Percentiles rank a stretch among this genome's conserved stretches.
These are phyloP conservation scores for Thielaviopsis euricoi DNA, from an alignment of 2,329 filamentous ascomycete species.

Conservation along the genomic window DNA sequence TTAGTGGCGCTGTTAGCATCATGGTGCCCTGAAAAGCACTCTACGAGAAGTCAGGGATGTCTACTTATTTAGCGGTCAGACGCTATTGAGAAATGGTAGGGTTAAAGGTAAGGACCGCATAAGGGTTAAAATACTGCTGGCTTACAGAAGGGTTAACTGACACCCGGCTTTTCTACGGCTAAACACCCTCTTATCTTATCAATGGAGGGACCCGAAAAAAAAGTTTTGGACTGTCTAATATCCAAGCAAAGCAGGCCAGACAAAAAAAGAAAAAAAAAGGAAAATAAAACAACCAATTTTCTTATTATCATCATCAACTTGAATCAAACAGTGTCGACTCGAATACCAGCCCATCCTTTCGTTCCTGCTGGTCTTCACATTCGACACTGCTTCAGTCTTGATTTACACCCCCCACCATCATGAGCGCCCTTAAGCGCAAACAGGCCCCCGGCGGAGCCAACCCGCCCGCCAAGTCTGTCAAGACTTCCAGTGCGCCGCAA, in stretches of 20 bases:
- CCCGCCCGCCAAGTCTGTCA: conserved; percentile 31
- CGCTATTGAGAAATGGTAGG: neutral
- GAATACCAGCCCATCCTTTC: neutral
- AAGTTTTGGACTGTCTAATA: conserved; percentile 16
- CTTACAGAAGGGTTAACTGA: neutral
- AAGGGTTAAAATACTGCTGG: neutral
- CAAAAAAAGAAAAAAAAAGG: neutral
- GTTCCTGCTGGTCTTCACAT: conserved; percentile 1
- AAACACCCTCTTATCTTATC: conserved; percentile 12
- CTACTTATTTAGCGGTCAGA: too few species aligned
- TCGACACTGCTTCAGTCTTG: conserved; percentile 2
- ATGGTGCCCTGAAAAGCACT: neutral
- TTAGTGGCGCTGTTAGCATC: neutral
- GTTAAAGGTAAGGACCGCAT: neutral
- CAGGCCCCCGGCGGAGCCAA: conserved; percentile 35
- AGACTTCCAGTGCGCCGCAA: conserved; percentile 27
- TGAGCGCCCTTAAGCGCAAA: conserved; percentile 43
- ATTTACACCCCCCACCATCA: conserved; percentile 20
- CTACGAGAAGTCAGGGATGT: too few species aligned
- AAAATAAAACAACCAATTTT: neutral
- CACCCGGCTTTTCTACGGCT: neutral
- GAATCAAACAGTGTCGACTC: conserved; percentile 3
- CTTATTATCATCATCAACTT: neutral
- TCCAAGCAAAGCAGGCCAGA: neutral
- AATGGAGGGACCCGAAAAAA: conserved; percentile 15